phyloP scores from a whole-genome alignment of 2,329 filamentous ascomycete genomes.

The Penicillium oxalicum region DNA sequence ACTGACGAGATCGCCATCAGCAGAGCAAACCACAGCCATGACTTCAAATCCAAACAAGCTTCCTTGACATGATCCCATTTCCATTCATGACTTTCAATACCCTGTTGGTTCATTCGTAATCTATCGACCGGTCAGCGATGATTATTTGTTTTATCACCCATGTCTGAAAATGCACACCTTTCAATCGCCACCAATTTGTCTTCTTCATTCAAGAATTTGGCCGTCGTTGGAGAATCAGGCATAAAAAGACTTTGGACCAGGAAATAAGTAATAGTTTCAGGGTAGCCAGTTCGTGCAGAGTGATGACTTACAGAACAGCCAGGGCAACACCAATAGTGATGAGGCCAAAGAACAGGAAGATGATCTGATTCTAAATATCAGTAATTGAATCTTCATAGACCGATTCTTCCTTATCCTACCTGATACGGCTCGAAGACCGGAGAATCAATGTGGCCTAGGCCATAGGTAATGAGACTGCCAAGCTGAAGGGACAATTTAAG shows the following conservation, averaged over 20 bases:
- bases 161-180: slow-evolving; percentile 25
- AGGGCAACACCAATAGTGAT: slow-evolving; percentile 49
- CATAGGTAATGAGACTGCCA: slow-evolving; percentile 52
- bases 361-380: slow-evolving; percentile 20
- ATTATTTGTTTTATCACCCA: not conserved
- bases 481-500: slow-evolving; percentile 17
- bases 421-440: slow-evolving; percentile 47
- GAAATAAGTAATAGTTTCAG: not conserved
- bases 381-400: not conserved
- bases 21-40: slow-evolving; percentile 53
- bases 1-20: slow-evolving; percentile 50
- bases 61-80: slow-evolving; percentile 52
- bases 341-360: slow-evolving; percentile 36
- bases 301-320: slow-evolving; percentile 40
- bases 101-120: slow-evolving; percentile 47
- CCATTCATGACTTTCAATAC: slow-evolving; percentile 40
- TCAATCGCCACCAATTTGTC: slow-evolving; percentile 57
- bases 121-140: slow-evolving; percentile 11
- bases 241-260: slow-evolving; percentile 41
- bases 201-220: slow-evolving; percentile 51
- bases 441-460: slow-evolving; percentile 45
- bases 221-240: slow-evolving; percentile 58
- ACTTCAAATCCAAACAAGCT: slow-evolving; percentile 52
- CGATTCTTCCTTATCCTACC: slow-evolving; percentile 23
- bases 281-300: not conserved